Evolutionary conservation across 2,329 filamentous ascomycete species (phyloP).

Genomic region (Pestalotiopsis sp.): DNA sequence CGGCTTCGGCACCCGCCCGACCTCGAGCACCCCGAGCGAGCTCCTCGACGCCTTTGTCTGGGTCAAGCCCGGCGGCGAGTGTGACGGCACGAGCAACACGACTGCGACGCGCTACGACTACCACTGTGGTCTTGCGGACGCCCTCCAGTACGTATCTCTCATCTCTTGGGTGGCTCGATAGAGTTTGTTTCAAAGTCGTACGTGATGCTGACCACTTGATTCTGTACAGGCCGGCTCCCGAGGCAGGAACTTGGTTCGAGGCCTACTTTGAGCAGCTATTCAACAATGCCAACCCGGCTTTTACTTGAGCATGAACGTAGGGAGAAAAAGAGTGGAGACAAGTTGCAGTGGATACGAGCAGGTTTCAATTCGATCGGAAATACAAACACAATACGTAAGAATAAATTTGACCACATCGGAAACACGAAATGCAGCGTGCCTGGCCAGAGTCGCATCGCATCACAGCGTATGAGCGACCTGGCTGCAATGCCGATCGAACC

Average conservation of each 20-base stretch:
- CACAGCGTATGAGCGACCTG: neutral
- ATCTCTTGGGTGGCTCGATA: neutral
- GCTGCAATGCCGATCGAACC: neutral
- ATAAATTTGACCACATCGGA: neutral
- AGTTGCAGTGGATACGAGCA: neutral
- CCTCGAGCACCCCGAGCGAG: conserved; percentile 50
- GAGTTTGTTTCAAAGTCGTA: conserved; percentile 24
- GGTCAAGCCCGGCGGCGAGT: conserved; percentile 61
- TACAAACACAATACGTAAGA: neutral
- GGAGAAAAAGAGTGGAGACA: too few species aligned
- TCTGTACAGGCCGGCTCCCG: conserved; percentile 55
- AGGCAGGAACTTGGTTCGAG: conserved; percentile 70
- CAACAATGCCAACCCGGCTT: conserved; percentile 55
- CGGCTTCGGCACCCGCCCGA: conserved; percentile 57
- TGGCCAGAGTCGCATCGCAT: neutral
- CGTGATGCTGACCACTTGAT: neutral
- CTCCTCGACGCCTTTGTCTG: conserved; percentile 62
- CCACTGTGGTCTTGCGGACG: conserved; percentile 52
- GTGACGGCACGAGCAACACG: conserved; percentile 40
- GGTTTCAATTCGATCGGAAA: neutral
- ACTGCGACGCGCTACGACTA: conserved; percentile 47
- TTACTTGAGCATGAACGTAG: conserved; percentile 27
- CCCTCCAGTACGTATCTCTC: conserved; percentile 40
- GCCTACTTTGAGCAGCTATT: conserved; percentile 59
- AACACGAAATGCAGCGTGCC: neutral